Percentiles rank a stretch among this genome's conserved stretches.
phyloP scores from a whole-genome alignment of 768 basidiomycete species.

The Leccinum olivaceopallidum region DNA sequence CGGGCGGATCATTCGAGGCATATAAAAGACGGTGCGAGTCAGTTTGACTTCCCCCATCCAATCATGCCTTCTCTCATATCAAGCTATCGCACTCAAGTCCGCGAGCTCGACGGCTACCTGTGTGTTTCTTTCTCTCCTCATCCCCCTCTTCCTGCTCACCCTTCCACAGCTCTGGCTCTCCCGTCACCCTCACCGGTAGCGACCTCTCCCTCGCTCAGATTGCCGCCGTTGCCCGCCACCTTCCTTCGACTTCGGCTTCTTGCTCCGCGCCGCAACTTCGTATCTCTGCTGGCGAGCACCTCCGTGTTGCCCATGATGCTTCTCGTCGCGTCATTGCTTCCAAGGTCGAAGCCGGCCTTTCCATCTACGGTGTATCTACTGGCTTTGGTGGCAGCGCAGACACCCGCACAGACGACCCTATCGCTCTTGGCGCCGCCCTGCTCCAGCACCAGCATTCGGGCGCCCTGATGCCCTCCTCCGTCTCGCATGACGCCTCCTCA shows the following conservation, averaged over 20 bases:
- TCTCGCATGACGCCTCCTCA: constrained; percentile 2
- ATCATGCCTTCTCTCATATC: constrained; percentile 41
- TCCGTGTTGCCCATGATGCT: constrained; percentile 56
- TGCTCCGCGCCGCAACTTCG: constrained; percentile 22
- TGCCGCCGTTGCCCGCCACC: constrained; percentile 69
- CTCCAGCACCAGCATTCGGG: constrained; percentile 83
- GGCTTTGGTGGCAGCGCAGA: constrained; percentile 91
- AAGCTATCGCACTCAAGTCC: constrained; percentile 57
- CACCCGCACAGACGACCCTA: constrained; percentile 74
- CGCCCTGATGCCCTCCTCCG: constrained; percentile 59
- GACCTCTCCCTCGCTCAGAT: constrained; percentile 75
- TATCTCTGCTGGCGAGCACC: constrained; percentile 21
- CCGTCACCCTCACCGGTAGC: constrained; percentile 68
- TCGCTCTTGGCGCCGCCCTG: constrained; percentile 77
- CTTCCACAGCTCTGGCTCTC: constrained; percentile 52
- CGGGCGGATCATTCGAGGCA: constrained; percentile 21
- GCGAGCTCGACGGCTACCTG: constrained; percentile 67
- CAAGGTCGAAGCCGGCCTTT: constrained; percentile 41
- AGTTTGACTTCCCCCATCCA: background rate
- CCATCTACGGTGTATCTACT: constrained; percentile 81
- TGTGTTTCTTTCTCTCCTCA: constrained; percentile 32
- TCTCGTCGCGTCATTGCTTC: constrained; percentile 41
- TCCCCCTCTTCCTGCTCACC: constrained; percentile 3
- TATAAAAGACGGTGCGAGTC: constrained; percentile 9
- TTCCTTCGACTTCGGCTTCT: constrained; percentile 42